A percentile compares a stretch with the other conserved stretches of the same genome.
Conservation (phyloP, 2,329 filamentous ascomycete genomes). For the Ophiostoma fasciatum region DNA sequence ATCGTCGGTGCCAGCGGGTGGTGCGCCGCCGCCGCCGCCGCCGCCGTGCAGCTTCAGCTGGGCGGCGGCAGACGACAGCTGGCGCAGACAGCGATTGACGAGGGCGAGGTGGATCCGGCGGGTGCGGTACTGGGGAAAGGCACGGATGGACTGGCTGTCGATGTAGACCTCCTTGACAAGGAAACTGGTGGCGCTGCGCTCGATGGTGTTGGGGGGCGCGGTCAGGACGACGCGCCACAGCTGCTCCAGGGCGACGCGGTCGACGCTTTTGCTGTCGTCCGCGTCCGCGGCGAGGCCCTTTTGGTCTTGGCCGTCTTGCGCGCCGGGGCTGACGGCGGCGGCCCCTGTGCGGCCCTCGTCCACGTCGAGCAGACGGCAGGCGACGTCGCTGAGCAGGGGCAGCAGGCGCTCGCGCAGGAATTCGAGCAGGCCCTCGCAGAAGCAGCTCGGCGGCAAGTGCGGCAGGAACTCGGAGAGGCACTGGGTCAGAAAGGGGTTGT, state of each 20-base stretch:
- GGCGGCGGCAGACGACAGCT: conserved; percentile 49
- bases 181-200: conserved; percentile 50
- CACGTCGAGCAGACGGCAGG: conserved; percentile 30
- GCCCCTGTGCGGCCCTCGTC: no score
- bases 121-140: conserved; percentile 33
- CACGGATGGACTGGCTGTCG: conserved; percentile 31
- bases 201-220: conserved; percentile 49
- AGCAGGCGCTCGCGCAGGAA: conserved; percentile 42
- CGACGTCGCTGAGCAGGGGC: conserved; percentile 28
- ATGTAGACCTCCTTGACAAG: conserved; percentile 62
- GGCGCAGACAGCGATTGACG: conserved; percentile 57
- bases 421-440: conserved; percentile 45
- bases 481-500: conserved; percentile 41
- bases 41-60: conserved; percentile 33
- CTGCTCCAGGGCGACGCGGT: conserved; percentile 46
- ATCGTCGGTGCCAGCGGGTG: conserved; percentile 22
- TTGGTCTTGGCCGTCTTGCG: conserved; percentile 21
- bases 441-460: conserved; percentile 38
- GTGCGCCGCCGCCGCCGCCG: conserved; percentile 18
- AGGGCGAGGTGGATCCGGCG: conserved; percentile 51
- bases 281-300: conserved; percentile 23
- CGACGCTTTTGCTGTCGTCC: conserved; percentile 31
- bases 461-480: conserved; percentile 45
- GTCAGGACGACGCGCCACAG: conserved; percentile 74
- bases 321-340: no score